A percentile compares a stretch with the other conserved stretches of the same genome.
phyloP scores from a whole-genome alignment of 1,284 basidiomycete species.

The Cryptococcus sp. region DNA sequence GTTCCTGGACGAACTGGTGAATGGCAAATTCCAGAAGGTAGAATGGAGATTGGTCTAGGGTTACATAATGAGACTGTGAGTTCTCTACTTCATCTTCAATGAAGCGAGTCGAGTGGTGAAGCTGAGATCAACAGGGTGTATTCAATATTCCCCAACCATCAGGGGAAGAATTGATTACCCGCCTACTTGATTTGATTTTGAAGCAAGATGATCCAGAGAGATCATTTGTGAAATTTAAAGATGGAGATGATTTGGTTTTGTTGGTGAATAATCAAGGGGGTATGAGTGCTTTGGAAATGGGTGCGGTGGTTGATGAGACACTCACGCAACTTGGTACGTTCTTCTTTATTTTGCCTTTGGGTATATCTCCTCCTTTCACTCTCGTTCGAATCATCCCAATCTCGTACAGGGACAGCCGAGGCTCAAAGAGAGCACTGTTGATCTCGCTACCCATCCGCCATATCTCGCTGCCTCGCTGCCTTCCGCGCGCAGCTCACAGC shows the following conservation, averaged over 20 bases:
- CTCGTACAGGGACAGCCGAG: no score
- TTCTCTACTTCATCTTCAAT: no score
- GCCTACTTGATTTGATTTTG: slow-evolving; percentile 40
- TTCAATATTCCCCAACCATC: slow-evolving; percentile 39
- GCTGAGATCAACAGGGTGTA: slow-evolving; percentile 29
- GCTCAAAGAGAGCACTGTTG: no score
- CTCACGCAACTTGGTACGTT: slow-evolving; percentile 45
- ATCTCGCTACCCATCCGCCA: no score
- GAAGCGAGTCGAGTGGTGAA: background rate
- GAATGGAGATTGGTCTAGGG: slow-evolving; percentile 52
- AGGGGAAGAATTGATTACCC: slow-evolving; percentile 35
- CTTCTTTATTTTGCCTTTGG: no score
- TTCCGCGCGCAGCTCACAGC: background rate
- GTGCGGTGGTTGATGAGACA: slow-evolving; percentile 49
- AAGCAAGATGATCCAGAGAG: slow-evolving; percentile 50
- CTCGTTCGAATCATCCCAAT: no score
- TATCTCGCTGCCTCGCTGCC: no score
- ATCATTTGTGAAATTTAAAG: slow-evolving; percentile 48
- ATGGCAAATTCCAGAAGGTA: slow-evolving; percentile 46
- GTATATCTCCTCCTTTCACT: background rate
- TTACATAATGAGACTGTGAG: slow-evolving; percentile 53
- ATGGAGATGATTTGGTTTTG: slow-evolving; percentile 44
- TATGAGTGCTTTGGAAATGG: slow-evolving; percentile 50
- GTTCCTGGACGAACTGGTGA: slow-evolving; percentile 50
- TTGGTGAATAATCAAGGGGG: slow-evolving; percentile 53